Conservation (phyloP, 352 stramenopile genomes). For the Phytophthora palmivora region DNA sequence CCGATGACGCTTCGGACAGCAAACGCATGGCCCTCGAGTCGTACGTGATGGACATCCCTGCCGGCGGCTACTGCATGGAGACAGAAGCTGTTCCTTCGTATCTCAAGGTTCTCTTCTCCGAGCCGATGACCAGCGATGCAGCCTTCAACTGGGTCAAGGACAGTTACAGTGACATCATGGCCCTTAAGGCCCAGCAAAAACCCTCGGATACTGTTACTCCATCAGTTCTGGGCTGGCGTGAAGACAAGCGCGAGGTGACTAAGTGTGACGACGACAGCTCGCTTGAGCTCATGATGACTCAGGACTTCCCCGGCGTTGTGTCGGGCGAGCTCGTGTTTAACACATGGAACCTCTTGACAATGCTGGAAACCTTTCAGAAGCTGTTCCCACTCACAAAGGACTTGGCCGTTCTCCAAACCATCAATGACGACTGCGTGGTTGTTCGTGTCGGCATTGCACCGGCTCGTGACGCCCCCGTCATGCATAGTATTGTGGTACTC, state of each 20-base stretch:
- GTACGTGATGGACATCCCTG: constrained; percentile 20
- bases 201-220: not conserved
- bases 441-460: constrained; percentile 42
- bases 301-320: constrained; percentile 37
- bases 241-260: constrained; percentile 35
- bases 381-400: constrained; percentile 51
- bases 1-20: constrained; percentile 19
- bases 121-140: constrained; percentile 41
- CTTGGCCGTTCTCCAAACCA: constrained; percentile 46
- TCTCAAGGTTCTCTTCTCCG: constrained; percentile 45
- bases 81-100: constrained; percentile 48
- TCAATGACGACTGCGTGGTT: constrained; percentile 58
- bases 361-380: constrained; percentile 36
- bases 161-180: constrained; percentile 55
- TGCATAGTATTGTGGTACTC: constrained; percentile 52
- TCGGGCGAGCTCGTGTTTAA: constrained; percentile 52
- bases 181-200: constrained; percentile 39
- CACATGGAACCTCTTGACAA: constrained; percentile 48
- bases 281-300: constrained; percentile 47
- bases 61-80: constrained; percentile 47
- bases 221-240: constrained; percentile 44
- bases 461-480: constrained; percentile 33
- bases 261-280: constrained; percentile 19
- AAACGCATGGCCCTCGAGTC: constrained; percentile 18
- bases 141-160: constrained; percentile 62